A percentile compares a stretch with the other conserved stretches of the same genome.
Conservation (phyloP, 345 rosid species). For the Stellera chamaejasme region DNA sequence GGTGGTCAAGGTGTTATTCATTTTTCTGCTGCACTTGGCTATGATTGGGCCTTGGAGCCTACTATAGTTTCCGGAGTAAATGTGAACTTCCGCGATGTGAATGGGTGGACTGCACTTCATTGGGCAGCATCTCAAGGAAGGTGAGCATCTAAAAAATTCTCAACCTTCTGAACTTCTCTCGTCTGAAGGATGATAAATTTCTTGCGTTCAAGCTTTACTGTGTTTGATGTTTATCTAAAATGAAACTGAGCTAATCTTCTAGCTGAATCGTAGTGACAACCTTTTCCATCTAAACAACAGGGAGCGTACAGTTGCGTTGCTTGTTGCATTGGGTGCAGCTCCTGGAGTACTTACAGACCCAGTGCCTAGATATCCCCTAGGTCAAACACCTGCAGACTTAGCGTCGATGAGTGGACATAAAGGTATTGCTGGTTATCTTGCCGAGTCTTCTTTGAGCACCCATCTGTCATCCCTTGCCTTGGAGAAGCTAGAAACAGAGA, state of each 20-base stretch:
- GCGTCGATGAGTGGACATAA: slow-evolving; percentile 83
- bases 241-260: neutral
- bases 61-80: slow-evolving; percentile 72
- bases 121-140: slow-evolving; percentile 98
- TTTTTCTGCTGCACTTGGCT: slow-evolving; percentile 93
- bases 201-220: neutral
- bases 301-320: slow-evolving; percentile 68
- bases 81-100: slow-evolving; percentile 79
- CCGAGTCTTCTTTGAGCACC: slow-evolving; percentile 59
- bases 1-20: slow-evolving; percentile 92
- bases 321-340: slow-evolving; percentile 69
- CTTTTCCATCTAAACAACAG: slow-evolving; percentile 26
- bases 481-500: slow-evolving; percentile 27
- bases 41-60: slow-evolving; percentile 93
- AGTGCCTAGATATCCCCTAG: slow-evolving; percentile 49
- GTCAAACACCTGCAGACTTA: slow-evolving; percentile 77
- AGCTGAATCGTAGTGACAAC: slow-evolving; percentile 4
- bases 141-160: slow-evolving; percentile 26
- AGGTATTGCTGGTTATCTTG: slow-evolving; percentile 93
- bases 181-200: no score
- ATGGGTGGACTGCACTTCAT: slow-evolving; percentile 99
- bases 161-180: neutral
- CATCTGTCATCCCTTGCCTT: slow-evolving; percentile 51
- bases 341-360: slow-evolving; percentile 84
- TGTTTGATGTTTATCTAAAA: neutral